Conservation (phyloP, 306 rosid genomes). For the Chamaecrista fasciculata region DNA sequence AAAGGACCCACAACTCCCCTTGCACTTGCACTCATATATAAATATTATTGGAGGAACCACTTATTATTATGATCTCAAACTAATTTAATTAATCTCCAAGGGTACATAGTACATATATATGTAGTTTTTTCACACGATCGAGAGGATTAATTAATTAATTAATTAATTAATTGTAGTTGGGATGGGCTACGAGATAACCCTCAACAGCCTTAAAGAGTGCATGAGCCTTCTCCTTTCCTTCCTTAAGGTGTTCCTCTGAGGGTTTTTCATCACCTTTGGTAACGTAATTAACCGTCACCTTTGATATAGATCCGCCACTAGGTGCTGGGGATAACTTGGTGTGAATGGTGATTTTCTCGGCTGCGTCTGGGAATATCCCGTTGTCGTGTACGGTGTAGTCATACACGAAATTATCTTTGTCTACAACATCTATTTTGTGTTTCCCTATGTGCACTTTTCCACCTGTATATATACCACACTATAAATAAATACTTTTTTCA, state of each 20-base stretch:
- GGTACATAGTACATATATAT: too few relatives aligned
- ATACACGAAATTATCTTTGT: not conserved
- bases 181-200: not conserved
- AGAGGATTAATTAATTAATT: too few relatives aligned
- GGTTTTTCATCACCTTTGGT: not conserved
- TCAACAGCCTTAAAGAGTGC: conserved; percentile 17
- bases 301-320: not conserved
- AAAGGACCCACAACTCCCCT: too few relatives aligned
- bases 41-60: too few relatives aligned
- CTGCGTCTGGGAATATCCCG: not conserved
- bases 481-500: too few relatives aligned
- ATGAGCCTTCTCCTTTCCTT: not conserved
- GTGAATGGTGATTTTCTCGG: conserved; percentile 7
- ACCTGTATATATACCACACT: not conserved
- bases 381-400: conserved; percentile 11
- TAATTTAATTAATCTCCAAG: too few relatives aligned
- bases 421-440: conserved; percentile 11
- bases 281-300: not conserved
- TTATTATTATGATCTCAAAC: too few relatives aligned
- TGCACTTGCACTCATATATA: too few relatives aligned
- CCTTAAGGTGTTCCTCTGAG: conserved; percentile 23
- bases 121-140: too few relatives aligned
- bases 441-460: not conserved
- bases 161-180: too few relatives aligned
- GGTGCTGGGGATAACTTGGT: conserved; percentile 18